A percentile compares a stretch with the other conserved stretches of the same genome.
phyloP scores from a whole-genome alignment of 768 basidiomycete species.

The Lactarius sanguifluus region DNA sequence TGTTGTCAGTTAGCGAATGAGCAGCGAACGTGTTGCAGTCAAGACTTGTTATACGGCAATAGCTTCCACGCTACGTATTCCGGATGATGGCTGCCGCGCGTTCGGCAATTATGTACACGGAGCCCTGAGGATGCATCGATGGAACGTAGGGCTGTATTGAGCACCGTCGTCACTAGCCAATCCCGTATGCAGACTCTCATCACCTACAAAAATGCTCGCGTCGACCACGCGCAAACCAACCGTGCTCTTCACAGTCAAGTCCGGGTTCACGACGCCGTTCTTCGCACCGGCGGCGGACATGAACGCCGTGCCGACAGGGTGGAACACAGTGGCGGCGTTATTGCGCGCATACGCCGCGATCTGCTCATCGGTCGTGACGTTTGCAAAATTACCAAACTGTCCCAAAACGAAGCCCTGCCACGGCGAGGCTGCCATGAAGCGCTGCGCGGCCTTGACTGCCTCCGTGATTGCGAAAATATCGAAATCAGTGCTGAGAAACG shows the following conservation, averaged over 20 bases:
- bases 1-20: no score
- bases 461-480: slow-evolving; percentile 5
- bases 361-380: slow-evolving; percentile 19
- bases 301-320: slow-evolving; percentile 17
- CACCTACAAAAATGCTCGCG: slow-evolving; percentile 20
- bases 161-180: no score
- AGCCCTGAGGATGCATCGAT: slow-evolving; percentile 17
- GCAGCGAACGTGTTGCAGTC: no score
- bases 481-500: slow-evolving; percentile 1
- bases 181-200: not conserved
- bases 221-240: slow-evolving; percentile 21
- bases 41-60: no score
- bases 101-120: slow-evolving; percentile 16
- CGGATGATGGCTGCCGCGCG: slow-evolving; percentile 3
- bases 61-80: not conserved
- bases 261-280: slow-evolving; percentile 25
- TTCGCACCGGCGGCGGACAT: slow-evolving; percentile 16
- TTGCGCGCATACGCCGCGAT: slow-evolving; percentile 21
- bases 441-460: slow-evolving; percentile 5
- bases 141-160: slow-evolving; percentile 1
- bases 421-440: slow-evolving; percentile 5
- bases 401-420: slow-evolving; percentile 10
- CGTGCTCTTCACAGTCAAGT: slow-evolving; percentile 21
- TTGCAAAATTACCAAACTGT: not conserved
- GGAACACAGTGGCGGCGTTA: slow-evolving; percentile 11